Base-by-base conservation (phyloP, 2,329 filamentous ascomycete genomes). In the Aureobasidium sp. region DNA sequence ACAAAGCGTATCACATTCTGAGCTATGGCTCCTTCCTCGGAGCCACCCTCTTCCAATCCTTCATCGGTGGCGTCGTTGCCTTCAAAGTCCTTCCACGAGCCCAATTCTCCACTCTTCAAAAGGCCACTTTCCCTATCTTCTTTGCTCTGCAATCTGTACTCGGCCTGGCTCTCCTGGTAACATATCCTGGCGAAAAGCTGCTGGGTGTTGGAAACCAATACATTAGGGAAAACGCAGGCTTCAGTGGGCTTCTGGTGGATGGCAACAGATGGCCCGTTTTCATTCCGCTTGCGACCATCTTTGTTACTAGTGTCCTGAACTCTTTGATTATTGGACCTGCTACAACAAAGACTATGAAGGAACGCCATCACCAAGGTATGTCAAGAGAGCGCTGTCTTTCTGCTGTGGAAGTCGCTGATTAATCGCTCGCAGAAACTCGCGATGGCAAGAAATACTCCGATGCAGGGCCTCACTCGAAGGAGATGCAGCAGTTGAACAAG, bases 361-460 rank as follows among this genome's bases (percentile, higher is more conserved):
- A 87, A 68, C 77, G 90, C 64, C 86, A 86, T 63, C 79, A 84
- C 44, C 91, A 95, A 75, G 86, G 87, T 88, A 72, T 58, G 78
- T 66, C 32, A 7, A n/a, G 5, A 47, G 38, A 29, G 12, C 14
- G 14, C 10, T 32, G 2, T 16, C 25, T 12, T 21, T 8, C 4
- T 22, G 7, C 4, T 14, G 4, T 40, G 50, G 1, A 40, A 21
- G n/a, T n/a, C 14, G 47, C 53, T 53, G 35, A 56, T 24, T 4
- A 7, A 14, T 29, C 10, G 2, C 19, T 34, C 27, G 17, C 55
- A 78, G 90, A 91, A 75, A 89, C 85, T 57, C 83, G 85, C 62
- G 91, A 96, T 66, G 89, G 89, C 52, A 96, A 95, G 78, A 87
- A 86, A 66, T 88, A 84, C 69, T 87, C 86, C 63, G 89, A 95